phyloP scores from a whole-genome alignment of 352 stramenopile species.

The Paralagenidium karlingii region DNA sequence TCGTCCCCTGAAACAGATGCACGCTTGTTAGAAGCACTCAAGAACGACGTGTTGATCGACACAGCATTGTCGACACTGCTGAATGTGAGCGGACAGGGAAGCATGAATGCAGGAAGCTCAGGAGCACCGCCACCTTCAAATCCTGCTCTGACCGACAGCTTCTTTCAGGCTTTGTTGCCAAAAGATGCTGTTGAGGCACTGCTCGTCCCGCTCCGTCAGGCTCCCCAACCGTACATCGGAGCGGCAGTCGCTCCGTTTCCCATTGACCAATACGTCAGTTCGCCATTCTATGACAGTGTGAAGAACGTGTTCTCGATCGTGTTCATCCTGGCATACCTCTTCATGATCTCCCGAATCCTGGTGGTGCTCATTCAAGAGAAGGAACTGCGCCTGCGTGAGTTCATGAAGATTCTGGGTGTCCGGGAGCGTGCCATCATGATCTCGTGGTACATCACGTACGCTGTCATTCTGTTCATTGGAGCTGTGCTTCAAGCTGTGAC shows the following conservation, averaged over 20 bases:
- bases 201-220: constrained; percentile 33
- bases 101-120: no score
- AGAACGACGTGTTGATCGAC: constrained; percentile 29
- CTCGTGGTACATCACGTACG: constrained; percentile 79
- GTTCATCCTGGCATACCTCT: constrained; percentile 88
- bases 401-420: constrained; percentile 90
- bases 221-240: constrained; percentile 33
- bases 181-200: constrained; percentile 12
- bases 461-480: constrained; percentile 55
- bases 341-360: constrained; percentile 76
- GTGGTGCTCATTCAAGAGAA: constrained; percentile 88
- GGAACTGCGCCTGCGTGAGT: constrained; percentile 83
- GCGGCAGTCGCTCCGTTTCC: constrained; percentile 39
- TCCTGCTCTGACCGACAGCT: no score
- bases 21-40: constrained; percentile 17
- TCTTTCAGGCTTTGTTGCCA: no score
- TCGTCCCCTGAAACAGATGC: constrained; percentile 16
- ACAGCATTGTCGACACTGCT: no score
- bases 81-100: no score
- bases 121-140: no score
- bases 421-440: constrained; percentile 45
- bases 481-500: constrained; percentile 48
- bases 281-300: constrained; percentile 63
- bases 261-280: constrained; percentile 32
- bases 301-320: constrained; percentile 73